Conservation (phyloP, 2,329 filamentous ascomycete genomes). For the Curvularia eragrostidis region DNA sequence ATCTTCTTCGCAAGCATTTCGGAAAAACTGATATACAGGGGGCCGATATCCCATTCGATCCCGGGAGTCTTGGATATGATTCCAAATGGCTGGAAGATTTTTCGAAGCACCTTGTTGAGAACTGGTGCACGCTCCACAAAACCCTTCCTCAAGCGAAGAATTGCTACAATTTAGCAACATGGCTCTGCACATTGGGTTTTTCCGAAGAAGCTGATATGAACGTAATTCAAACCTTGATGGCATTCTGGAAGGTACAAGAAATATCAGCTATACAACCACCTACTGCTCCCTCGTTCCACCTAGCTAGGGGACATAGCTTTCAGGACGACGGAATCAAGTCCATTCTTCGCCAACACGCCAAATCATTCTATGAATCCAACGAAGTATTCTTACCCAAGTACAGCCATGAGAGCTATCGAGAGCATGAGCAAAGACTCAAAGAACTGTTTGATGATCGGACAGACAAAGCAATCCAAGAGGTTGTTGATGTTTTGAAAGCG, state of each 20-base stretch:
- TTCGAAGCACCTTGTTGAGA: conserved; percentile 10
- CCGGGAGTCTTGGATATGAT: conserved; percentile 25
- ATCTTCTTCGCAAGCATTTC: conserved; percentile 19
- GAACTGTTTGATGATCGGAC: conserved; percentile 10
- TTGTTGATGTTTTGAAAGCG: conserved; percentile 18
- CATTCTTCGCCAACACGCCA: not conserved
- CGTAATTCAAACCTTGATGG: conserved; percentile 30
- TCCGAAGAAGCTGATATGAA: conserved; percentile 29
- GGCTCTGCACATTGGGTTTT: conserved; percentile 38
- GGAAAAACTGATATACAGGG: conserved; percentile 9
- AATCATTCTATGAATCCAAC: conserved; percentile 16
- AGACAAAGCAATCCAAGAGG: conserved; percentile 15
- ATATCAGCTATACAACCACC: conserved; percentile 22
- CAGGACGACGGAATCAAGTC: not conserved
- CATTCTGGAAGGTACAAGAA: conserved; percentile 24
- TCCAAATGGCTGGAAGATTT: conserved; percentile 29
- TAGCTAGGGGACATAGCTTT: conserved; percentile 23
- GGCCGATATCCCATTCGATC: not conserved
- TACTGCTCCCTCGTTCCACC: not conserved
- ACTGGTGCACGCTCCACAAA: conserved; percentile 37
- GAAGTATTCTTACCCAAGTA: conserved; percentile 23
- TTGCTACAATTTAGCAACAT: conserved; percentile 33
- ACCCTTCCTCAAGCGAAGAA: conserved; percentile 4
- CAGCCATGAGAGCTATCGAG: conserved; percentile 17
- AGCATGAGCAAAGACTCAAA: conserved; percentile 18